phyloP scores from a whole-genome alignment of 2,329 filamentous ascomycete species.

The Shiraia sp. region DNA sequence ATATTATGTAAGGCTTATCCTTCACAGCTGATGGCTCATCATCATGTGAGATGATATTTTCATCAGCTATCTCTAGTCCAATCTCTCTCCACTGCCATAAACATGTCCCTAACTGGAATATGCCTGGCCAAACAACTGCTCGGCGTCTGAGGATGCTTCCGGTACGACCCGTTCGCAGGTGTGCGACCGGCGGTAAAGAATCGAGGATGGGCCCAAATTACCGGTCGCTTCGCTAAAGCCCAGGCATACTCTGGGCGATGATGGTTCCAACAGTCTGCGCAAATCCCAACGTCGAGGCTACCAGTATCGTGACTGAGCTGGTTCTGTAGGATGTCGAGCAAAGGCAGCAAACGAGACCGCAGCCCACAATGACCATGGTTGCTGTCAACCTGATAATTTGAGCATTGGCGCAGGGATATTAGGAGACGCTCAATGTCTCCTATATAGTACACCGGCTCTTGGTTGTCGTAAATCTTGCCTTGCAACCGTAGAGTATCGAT shows the following conservation, averaged over 20 bases:
- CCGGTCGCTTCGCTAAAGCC: slow-evolving; percentile 50
- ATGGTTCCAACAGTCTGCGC: slow-evolving; percentile 50
- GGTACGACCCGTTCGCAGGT: slow-evolving; percentile 11
- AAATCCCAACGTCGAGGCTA: slow-evolving; percentile 48
- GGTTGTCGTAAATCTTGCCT: slow-evolving; percentile 47
- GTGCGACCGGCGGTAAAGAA: slow-evolving; percentile 22
- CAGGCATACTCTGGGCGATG: slow-evolving; percentile 48
- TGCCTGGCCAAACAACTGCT: slow-evolving; percentile 40
- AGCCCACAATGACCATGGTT: slow-evolving; percentile 76
- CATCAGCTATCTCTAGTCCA: slow-evolving; percentile 35
- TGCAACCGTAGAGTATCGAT: slow-evolving; percentile 64
- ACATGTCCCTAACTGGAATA: slow-evolving; percentile 41
- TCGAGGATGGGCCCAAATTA: slow-evolving; percentile 46
- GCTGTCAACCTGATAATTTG: slow-evolving; percentile 73
- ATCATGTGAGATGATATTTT: too few relatives aligned
- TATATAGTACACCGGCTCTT: slow-evolving; percentile 54
- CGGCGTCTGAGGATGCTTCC: slow-evolving; percentile 26
- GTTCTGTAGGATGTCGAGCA: slow-evolving; percentile 65
- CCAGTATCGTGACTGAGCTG: slow-evolving; percentile 40
- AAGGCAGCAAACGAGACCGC: slow-evolving; percentile 65
- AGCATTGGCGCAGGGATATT: slow-evolving; percentile 65
- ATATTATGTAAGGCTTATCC: too few relatives aligned
- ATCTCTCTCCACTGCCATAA: slow-evolving; percentile 44
- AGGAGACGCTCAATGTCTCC: slow-evolving; percentile 67
- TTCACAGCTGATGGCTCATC: too few relatives aligned